Evolutionary conservation across 495 filamentous ascomycete genomes (phyloP).

Genomic region (Penicillium turbatum): DNA sequence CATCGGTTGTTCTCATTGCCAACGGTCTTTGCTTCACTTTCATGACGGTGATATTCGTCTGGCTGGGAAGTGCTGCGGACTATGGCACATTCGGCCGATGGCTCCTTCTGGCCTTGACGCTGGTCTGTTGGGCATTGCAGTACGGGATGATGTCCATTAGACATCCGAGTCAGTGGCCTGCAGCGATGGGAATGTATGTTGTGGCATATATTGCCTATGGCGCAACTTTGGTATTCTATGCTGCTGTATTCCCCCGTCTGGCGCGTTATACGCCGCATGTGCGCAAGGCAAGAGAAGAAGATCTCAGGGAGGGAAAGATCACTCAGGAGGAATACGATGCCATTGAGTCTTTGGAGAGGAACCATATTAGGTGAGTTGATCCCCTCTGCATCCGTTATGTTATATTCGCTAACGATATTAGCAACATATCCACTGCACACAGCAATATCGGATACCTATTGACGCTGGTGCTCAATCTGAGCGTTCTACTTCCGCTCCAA

Average conservation of each 20-base stretch:
- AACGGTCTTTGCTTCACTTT: slow-evolving; percentile 50
- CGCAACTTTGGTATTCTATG: slow-evolving; percentile 47
- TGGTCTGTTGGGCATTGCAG: slow-evolving; percentile 47
- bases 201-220: slow-evolving; percentile 47
- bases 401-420: slow-evolving; percentile 5
- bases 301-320: slow-evolving; percentile 41
- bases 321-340: slow-evolving; percentile 40
- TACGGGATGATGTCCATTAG: slow-evolving; percentile 45
- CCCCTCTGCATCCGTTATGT: too few species aligned
- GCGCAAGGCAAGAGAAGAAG: slow-evolving; percentile 43
- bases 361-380: slow-evolving; percentile 39
- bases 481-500: slow-evolving; percentile 42
- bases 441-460: slow-evolving; percentile 49
- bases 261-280: slow-evolving; percentile 47
- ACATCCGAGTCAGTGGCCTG: slow-evolving; percentile 43
- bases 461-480: slow-evolving; percentile 42
- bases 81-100: slow-evolving; percentile 49
- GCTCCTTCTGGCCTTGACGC: slow-evolving; percentile 43
- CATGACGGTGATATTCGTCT: slow-evolving; percentile 49
- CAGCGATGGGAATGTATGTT: slow-evolving; percentile 47
- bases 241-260: slow-evolving; percentile 45
- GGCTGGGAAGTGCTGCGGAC: slow-evolving; percentile 47
- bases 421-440: slow-evolving; percentile 47
- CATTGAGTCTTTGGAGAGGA: slow-evolving; percentile 46
- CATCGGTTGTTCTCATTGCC: slow-evolving; percentile 46